Percentiles rank a stretch among this genome's conserved stretches.
These are phyloP conservation scores for Karstenula rhodostoma DNA, from an alignment of 2,329 filamentous ascomycete genomes.

Conservation along the genomic window DNA sequence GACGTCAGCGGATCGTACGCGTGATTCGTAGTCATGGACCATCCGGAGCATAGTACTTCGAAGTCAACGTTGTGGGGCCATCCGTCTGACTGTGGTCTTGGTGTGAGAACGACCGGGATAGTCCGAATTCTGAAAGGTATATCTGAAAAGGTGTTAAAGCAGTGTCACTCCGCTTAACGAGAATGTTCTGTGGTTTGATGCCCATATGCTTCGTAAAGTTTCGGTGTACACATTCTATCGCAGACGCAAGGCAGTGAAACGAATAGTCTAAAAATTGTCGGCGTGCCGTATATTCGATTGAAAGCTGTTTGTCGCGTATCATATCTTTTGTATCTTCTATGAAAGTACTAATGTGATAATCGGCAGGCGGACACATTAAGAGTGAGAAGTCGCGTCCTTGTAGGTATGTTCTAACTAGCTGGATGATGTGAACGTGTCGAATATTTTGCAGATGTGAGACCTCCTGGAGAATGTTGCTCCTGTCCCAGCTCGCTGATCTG, in stretches of 20 bases:
- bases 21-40: conserved; percentile 17
- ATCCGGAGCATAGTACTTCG: conserved; percentile 31
- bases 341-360: conserved; percentile 22
- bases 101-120: conserved; percentile 24
- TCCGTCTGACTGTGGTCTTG: conserved; percentile 29
- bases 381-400: conserved; percentile 21
- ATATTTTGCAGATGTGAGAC: conserved; percentile 29
- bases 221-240: conserved; percentile 22
- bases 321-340: conserved; percentile 20
- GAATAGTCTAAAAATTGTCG: neutral
- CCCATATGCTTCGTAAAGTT: conserved; percentile 30
- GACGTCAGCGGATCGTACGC: conserved; percentile 28
- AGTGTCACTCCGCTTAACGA: conserved; percentile 8
- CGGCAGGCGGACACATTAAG: conserved; percentile 30
- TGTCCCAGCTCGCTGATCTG: conserved; percentile 2
- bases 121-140: conserved; percentile 33
- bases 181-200: conserved; percentile 32
- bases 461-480: conserved; percentile 20
- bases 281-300: neutral
- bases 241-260: conserved; percentile 20
- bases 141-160: conserved; percentile 13
- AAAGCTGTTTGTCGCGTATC: neutral
- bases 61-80: conserved; percentile 21
- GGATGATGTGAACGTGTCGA: conserved; percentile 13
- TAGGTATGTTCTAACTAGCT: conserved; percentile 24